Evolutionary conservation across 1,284 basidiomycete genomes (phyloP).

Genomic region (Ustilago trichophora): DNA sequence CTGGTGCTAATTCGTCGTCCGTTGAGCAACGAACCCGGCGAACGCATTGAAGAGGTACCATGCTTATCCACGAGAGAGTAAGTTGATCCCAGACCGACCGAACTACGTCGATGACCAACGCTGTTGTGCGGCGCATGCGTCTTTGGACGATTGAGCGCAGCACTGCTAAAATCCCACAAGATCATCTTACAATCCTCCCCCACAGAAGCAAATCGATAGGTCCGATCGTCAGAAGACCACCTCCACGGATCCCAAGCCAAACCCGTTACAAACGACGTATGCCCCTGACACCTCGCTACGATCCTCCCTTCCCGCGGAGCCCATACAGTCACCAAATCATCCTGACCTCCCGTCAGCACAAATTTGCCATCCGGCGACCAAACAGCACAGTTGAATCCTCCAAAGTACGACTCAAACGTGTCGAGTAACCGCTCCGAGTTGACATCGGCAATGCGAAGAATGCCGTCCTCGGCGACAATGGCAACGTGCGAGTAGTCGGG

Average conservation of each 20-base stretch:
- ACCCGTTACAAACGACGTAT: constrained; percentile 89
- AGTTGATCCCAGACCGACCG: constrained; percentile 33
- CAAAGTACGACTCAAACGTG: constrained; percentile 61
- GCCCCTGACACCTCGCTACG: constrained; percentile 95
- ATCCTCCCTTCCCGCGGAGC: constrained; percentile 69
- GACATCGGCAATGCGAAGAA: constrained; percentile 58
- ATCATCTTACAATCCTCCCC: constrained; percentile 63
- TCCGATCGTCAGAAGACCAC: constrained; percentile 71
- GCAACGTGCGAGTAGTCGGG: constrained; percentile 56
- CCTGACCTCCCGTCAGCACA: constrained; percentile 86
- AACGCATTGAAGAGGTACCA: constrained; percentile 7
- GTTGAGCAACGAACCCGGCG: constrained; percentile 11
- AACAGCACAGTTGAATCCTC: constrained; percentile 78
- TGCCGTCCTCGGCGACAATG: constrained; percentile 55
- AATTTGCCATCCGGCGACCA: constrained; percentile 97
- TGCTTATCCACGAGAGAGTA: constrained; percentile 42
- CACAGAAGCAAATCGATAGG: constrained; percentile 59
- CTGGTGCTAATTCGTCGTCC: constrained; percentile 18
- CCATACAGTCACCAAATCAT: constrained; percentile 82
- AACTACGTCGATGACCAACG: constrained; percentile 11
- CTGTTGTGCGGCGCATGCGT: constrained; percentile 29
- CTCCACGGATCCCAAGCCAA: constrained; percentile 83
- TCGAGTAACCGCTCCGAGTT: constrained; percentile 50
- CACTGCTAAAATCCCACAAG: constrained; percentile 61
- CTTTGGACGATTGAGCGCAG: constrained; percentile 51